Evolutionary conservation across 148 eudicot species (phyloP).

Genomic region (Bassia scoparia): DNA sequence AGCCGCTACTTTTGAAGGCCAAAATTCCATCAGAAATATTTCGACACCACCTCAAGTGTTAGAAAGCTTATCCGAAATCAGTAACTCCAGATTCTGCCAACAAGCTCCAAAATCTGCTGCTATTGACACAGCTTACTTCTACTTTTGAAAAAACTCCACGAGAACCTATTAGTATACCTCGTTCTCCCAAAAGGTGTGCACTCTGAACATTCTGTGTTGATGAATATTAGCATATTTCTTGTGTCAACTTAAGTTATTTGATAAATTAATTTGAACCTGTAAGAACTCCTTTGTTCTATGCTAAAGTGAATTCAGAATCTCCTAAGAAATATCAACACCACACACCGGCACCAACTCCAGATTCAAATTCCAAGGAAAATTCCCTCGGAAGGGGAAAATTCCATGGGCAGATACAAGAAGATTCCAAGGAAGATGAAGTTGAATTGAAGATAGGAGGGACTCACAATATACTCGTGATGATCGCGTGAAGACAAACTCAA

Average conservation of each 20-base stretch:
- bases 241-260: too few relatives aligned
- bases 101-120: conserved; percentile 66
- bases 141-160: conserved; percentile 55
- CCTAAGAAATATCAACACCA: conserved; percentile 32
- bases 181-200: conserved; percentile 63
- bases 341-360: conserved; percentile 38
- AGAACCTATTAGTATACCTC: conserved; percentile 53
- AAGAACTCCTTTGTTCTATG: conserved; percentile 21
- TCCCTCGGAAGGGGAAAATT: too few relatives aligned
- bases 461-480: conserved; percentile 79
- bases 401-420: conserved; percentile 65
- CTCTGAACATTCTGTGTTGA: neutral
- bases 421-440: conserved; percentile 69
- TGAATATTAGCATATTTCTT: neutral
- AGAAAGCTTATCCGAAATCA: conserved; percentile 76
- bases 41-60: conserved; percentile 93
- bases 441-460: conserved; percentile 84
- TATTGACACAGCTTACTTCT: conserved; percentile 63
- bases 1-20: conserved; percentile 82
- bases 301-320: conserved; percentile 52
- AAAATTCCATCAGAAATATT: conserved; percentile 77
- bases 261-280: neutral
- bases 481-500: conserved; percentile 56
- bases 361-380: conserved; percentile 47
- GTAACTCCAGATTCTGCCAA: conserved; percentile 55